These are phyloP conservation scores for Plantago ovata DNA, from an alignment of 257 asterid genomes.

Conservation along the genomic window DNA sequence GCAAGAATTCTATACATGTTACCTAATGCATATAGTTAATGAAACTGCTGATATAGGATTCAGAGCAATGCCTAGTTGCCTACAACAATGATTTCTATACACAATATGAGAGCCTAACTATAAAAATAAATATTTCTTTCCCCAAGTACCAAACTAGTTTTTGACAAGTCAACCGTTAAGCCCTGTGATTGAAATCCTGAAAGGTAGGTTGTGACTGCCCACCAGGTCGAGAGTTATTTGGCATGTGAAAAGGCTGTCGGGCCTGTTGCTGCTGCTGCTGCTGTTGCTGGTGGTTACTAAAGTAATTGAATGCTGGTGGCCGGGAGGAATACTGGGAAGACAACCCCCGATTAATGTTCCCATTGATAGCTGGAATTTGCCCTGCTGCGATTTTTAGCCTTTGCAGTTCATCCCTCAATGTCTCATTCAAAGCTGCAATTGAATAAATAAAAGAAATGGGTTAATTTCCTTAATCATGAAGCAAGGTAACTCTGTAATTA, in stretches of 20 bases:
- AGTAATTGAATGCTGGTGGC: conserved; percentile 34
- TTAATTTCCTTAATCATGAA: not conserved
- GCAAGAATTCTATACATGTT: no score
- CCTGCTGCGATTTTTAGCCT: conserved; percentile 74
- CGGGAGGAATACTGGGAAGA: conserved; percentile 33
- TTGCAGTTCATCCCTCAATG: conserved; percentile 67
- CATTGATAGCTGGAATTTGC: conserved; percentile 41
- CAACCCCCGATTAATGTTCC: conserved; percentile 44
- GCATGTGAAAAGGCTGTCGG: conserved; percentile 1
- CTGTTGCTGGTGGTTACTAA: conserved; percentile 35
- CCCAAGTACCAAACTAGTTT: not conserved
- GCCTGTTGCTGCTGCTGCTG: conserved; percentile 36
- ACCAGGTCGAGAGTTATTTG: conserved; percentile 27
- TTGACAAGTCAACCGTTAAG: conserved; percentile 20
- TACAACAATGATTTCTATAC: no score
- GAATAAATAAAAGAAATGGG: not conserved
- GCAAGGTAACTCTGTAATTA: not conserved
- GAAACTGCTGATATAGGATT: no score
- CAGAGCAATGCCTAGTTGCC: no score
- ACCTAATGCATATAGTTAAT: no score
- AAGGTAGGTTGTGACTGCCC: conserved; percentile 41
- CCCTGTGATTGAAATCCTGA: conserved; percentile 42
- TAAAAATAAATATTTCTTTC: no score
- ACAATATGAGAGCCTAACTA: no score
- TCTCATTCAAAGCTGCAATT: conserved; percentile 68